Conservation (phyloP, 371 early-diverging fungal genomes). For the Batkoa obscura region DNA sequence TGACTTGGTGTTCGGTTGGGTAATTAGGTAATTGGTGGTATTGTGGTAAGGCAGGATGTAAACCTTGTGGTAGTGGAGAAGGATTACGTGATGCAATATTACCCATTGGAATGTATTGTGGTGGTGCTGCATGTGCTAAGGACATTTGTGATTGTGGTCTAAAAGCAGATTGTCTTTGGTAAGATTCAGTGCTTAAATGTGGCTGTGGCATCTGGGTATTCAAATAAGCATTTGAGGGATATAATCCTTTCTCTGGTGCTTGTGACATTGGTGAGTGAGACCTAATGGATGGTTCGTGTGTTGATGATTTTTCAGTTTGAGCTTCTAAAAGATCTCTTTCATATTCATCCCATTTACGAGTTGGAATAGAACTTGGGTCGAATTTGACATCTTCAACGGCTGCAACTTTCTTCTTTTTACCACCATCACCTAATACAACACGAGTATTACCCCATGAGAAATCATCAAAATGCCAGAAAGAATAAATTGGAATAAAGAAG, state of each 20-base stretch:
- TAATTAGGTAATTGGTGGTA: neutral
- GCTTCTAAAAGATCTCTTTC: slow-evolving; percentile 25
- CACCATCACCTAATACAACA: slow-evolving; percentile 54
- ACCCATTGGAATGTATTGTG: neutral
- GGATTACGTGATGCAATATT: neutral
- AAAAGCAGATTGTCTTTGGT: neutral
- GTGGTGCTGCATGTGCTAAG: neutral
- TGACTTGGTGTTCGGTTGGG: slow-evolving; percentile 44
- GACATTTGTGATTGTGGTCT: neutral
- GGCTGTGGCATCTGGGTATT: neutral
- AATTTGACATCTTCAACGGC: slow-evolving; percentile 17
- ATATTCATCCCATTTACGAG: slow-evolving; percentile 39
- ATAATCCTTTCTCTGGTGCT: neutral
- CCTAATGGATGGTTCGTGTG: neutral
- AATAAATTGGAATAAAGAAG: slow-evolving; percentile 63
- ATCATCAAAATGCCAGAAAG: slow-evolving; percentile 96
- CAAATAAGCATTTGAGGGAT: neutral
- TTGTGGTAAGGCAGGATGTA: slow-evolving; percentile 4
- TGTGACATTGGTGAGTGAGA: neutral
- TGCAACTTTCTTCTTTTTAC: slow-evolving; percentile 33
- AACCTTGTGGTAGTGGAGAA: neutral
- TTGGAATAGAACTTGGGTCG: slow-evolving; percentile 19
- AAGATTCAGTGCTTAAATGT: neutral
- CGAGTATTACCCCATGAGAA: slow-evolving; percentile 97
- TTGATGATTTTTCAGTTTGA: slow-evolving; percentile 7